phyloP scores from a whole-genome alignment of 2,329 filamentous ascomycete species.

The Colletotrichum gloeosporioides region DNA sequence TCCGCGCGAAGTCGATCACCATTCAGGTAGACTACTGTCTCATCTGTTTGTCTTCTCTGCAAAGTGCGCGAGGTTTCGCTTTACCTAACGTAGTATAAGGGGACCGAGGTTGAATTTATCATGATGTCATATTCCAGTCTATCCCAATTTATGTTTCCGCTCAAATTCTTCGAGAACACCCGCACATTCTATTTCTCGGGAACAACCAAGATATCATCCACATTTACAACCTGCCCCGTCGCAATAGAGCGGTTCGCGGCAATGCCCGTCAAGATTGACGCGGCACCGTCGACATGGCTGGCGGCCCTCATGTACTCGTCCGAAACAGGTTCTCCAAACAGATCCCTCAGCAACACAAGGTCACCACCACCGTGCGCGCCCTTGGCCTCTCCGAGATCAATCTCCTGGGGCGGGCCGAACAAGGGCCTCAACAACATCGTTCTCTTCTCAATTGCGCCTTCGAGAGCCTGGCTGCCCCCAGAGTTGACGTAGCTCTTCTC shows the following conservation, averaged over 20 bases:
- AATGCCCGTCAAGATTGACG: constrained; percentile 65
- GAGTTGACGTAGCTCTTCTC: constrained; percentile 68
- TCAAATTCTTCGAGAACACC: neutral
- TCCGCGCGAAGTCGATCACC: too few relatives aligned
- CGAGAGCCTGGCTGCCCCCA: constrained; percentile 60
- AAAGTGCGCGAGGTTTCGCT: too few relatives aligned
- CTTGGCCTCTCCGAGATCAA: constrained; percentile 55
- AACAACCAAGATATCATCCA: constrained; percentile 53
- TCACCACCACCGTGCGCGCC: constrained; percentile 68
- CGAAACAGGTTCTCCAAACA: constrained; percentile 58
- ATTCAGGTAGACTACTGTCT: too few relatives aligned
- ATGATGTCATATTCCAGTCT: neutral
- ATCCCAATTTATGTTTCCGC: neutral
- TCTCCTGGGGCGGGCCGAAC: constrained; percentile 61
- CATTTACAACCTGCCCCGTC: constrained; percentile 60
- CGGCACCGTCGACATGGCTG: constrained; percentile 62
- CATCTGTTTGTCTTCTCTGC: too few relatives aligned
- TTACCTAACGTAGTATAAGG: too few relatives aligned
- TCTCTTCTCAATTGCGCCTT: constrained; percentile 57
- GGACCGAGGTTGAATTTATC: neutral
- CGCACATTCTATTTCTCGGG: constrained; percentile 24
- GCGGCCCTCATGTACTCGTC: constrained; percentile 61
- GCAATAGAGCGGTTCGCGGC: constrained; percentile 63
- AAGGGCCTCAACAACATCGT: constrained; percentile 56
- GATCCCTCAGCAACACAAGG: constrained; percentile 58